Conservation (phyloP, 768 basidiomycete species). For the Tylopilus sp. region DNA sequence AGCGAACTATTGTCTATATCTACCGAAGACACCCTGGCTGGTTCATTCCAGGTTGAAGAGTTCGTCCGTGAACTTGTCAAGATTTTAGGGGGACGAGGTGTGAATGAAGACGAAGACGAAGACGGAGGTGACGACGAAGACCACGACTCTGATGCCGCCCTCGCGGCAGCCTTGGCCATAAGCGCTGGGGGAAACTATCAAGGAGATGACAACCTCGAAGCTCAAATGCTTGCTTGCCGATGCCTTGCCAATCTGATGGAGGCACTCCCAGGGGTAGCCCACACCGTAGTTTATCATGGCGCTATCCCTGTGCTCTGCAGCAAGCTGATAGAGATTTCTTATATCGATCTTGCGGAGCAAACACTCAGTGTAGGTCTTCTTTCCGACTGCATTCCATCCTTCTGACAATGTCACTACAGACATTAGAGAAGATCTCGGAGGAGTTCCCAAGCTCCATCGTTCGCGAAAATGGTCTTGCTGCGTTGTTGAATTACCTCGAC, state of each 20-base stretch:
- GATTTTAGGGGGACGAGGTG: conserved; percentile 80
- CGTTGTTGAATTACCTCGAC: conserved; percentile 92
- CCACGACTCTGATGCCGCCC: conserved; percentile 80
- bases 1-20: conserved; percentile 94
- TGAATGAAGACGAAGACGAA: conserved; percentile 68
- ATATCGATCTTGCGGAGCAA: conserved; percentile 98
- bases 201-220: conserved; percentile 87
- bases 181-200: conserved; percentile 66
- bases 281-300: conserved; percentile 97
- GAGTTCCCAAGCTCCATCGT: conserved; percentile 96
- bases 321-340: conserved; percentile 95
- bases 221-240: conserved; percentile 92
- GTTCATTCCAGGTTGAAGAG: conserved; percentile 91
- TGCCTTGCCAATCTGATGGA: conserved; percentile 99
- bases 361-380: conserved; percentile 81
- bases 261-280: conserved; percentile 95
- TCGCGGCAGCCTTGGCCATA: conserved; percentile 84
- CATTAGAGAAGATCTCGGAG: conserved; percentile 96
- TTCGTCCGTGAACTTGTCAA: conserved; percentile 91
- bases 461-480: conserved; percentile 90
- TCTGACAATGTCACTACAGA: conserved; percentile 47
- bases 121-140: conserved; percentile 63
- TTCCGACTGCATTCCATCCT: conserved; percentile 1
- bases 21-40: conserved; percentile 94
- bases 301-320: conserved; percentile 96